Evolutionary conservation across 257 asterid genomes (phyloP).

Genomic region (Solanum chilense): DNA sequence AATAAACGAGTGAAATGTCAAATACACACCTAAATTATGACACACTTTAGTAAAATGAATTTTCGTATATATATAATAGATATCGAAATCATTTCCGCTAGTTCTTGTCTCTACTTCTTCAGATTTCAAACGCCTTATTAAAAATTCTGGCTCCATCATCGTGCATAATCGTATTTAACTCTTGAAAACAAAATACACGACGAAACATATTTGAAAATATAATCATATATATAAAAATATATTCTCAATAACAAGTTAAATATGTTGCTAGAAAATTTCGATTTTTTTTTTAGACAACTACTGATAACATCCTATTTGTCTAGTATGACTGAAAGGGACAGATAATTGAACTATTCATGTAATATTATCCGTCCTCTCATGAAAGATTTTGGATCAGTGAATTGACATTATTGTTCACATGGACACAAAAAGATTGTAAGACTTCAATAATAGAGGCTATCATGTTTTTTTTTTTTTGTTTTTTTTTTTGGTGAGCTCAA

Average conservation of each 20-base stretch:
- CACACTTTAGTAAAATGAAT: background rate
- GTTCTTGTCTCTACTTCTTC: background rate
- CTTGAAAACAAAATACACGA: background rate
- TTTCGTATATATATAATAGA: no score
- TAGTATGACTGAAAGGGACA: background rate
- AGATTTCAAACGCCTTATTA: background rate
- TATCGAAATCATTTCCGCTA: no score
- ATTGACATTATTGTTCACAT: background rate
- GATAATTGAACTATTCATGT: background rate
- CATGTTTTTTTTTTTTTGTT: background rate
- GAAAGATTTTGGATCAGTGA: background rate
- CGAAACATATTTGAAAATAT: background rate
- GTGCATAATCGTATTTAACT: background rate
- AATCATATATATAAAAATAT: background rate
- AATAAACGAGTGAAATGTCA: no score
- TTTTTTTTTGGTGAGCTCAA: background rate
- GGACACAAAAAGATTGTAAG: background rate
- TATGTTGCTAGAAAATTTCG: background rate
- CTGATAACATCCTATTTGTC: background rate
- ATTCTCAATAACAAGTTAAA: background rate
- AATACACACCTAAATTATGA: no score
- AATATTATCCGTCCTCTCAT: background rate
- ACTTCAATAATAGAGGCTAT: background rate
- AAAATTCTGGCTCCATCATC: rapidly evolving
- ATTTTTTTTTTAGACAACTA: background rate